Percentiles rank a stretch among this genome's conserved stretches.
Evolutionary conservation across 345 rosid genomes (phyloP).

Genomic region (Lepidium aucheri): DNA sequence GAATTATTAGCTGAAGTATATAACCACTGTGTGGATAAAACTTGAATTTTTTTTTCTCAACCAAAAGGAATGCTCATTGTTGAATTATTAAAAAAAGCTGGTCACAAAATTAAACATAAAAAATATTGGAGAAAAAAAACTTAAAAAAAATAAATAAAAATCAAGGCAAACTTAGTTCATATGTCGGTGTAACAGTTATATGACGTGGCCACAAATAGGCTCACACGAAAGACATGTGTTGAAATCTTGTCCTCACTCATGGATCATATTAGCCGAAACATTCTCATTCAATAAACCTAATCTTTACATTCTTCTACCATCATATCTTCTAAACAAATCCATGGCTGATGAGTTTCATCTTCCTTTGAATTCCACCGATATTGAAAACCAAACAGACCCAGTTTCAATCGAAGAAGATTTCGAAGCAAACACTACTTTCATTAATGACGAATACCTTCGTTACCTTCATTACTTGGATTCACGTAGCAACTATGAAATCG

Average conservation of each 20-base stretch:
- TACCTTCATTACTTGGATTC: constrained; percentile 14
- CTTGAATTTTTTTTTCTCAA: no score
- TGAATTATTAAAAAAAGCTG: no score
- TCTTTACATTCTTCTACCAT: not conserved
- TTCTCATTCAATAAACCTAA: not conserved
- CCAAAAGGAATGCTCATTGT: no score
- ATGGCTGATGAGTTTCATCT: constrained; percentile 25
- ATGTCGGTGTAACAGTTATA: not conserved
- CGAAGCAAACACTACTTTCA: not conserved
- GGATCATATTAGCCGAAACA: not conserved
- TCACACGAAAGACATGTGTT: not conserved
- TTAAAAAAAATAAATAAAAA: no score
- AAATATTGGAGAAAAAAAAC: no score
- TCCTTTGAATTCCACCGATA: not conserved
- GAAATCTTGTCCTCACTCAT: not conserved
- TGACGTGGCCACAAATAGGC: not conserved
- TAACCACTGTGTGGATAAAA: no score
- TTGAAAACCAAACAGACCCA: not conserved
- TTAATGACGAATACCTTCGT: constrained; percentile 4
- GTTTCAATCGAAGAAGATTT: not conserved
- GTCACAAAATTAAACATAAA: no score
- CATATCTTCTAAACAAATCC: not conserved
- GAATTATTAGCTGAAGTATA: no score
- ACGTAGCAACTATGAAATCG: not conserved
- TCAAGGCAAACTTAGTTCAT: not conserved